Conservation (phyloP, 805 yeast genomes). For the Starmerella riodocensis region DNA sequence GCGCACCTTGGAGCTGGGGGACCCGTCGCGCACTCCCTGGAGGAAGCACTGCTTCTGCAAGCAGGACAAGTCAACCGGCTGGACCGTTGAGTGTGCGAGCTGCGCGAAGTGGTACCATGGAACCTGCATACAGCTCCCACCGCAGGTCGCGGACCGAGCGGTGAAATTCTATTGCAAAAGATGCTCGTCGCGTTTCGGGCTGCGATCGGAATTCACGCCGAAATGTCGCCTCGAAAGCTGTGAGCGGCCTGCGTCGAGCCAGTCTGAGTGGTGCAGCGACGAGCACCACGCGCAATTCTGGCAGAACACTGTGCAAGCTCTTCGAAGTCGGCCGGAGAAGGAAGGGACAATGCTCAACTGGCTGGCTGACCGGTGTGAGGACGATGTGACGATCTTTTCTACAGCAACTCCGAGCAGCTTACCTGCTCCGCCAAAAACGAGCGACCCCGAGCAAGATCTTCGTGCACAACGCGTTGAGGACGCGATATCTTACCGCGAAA, state of each 20-base stretch:
- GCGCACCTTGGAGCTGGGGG: background rate
- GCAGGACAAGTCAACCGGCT: background rate
- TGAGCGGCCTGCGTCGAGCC: background rate
- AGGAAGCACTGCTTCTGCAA: background rate
- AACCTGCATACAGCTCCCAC: conserved; percentile 6
- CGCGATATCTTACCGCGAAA: background rate
- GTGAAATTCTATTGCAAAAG: conserved; percentile 3
- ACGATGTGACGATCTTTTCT: background rate
- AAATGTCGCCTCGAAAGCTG: conserved; percentile 8
- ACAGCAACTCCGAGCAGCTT: conserved; percentile 3
- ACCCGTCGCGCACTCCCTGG: background rate
- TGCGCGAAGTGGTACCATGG: conserved; percentile 15
- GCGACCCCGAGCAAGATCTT: background rate
- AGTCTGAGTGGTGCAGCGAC: conserved; percentile 2
- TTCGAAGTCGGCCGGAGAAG: background rate
- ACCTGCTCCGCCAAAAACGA: background rate
- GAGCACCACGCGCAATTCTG: conserved; percentile 8
- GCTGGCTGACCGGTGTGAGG: conserved; percentile 4
- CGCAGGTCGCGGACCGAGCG: background rate
- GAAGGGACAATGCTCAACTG: background rate
- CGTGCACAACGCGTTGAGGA: background rate
- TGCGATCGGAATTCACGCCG: background rate
- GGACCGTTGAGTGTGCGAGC: conserved; percentile 5
- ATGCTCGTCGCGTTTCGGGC: background rate
- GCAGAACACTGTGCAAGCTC: background rate